These are phyloP conservation scores for Tetradesmus lagerheimii DNA, from an alignment of 139 green algal genomes.

Conservation along the genomic window DNA sequence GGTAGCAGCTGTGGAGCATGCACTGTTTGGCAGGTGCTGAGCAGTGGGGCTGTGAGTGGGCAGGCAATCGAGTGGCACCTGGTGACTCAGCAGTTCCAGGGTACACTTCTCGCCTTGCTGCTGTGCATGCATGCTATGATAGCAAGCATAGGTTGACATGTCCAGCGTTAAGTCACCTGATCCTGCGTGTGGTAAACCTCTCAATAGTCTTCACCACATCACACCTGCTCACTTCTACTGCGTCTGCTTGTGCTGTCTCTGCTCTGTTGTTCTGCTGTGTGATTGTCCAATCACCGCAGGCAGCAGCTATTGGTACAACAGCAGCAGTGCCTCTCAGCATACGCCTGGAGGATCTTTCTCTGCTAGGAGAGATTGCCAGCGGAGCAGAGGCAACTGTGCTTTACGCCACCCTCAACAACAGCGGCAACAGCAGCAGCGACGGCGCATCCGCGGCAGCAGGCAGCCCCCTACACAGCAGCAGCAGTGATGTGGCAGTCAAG, in stretches of 20 bases:
- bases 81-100: not conserved
- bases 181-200: not conserved
- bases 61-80: not conserved
- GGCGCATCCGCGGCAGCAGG: not conserved
- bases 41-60: not conserved
- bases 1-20: not conserved
- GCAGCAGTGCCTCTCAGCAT: constrained; percentile 51
- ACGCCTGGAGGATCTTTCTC: constrained; percentile 11
- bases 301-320: constrained; percentile 12
- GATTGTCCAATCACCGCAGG: not conserved
- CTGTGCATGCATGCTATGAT: not conserved
- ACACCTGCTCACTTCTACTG: not conserved
- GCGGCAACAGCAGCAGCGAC: constrained; percentile 23
- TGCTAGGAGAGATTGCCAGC: constrained; percentile 27
- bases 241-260: not conserved
- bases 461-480: not conserved
- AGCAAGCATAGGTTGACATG: no score
- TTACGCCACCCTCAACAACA: not conserved
- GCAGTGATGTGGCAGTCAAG: constrained; percentile 84
- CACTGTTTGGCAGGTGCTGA: not conserved
- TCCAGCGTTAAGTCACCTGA: not conserved
- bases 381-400: constrained; percentile 22
- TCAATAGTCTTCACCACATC: not conserved
- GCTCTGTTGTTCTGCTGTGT: not conserved
- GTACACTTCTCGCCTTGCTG: not conserved